Evolutionary conservation across 106 monocot species (phyloP).

Genomic region (Dioscorea alata): DNA sequence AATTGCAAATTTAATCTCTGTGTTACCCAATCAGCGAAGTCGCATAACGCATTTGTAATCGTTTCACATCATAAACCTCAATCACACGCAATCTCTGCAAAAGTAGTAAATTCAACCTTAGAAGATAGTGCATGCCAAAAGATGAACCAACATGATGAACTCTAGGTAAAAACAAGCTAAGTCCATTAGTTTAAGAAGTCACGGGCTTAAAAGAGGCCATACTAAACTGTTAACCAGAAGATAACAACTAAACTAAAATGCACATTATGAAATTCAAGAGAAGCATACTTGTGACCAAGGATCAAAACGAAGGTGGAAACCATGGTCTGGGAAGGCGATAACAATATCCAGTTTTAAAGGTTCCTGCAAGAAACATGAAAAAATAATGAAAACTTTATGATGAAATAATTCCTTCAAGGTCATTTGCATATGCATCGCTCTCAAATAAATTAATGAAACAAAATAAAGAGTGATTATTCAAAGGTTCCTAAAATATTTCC

Average conservation of each 20-base stretch:
- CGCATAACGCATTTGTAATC: constrained; percentile 93
- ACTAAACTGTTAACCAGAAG: too few species aligned
- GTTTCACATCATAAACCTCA: constrained; percentile 85
- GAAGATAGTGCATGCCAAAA: not conserved
- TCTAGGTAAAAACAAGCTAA: too few species aligned
- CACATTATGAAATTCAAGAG: not conserved
- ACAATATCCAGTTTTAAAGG: constrained; percentile 89
- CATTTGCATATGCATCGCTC: too few species aligned
- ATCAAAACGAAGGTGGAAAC: constrained; percentile 96
- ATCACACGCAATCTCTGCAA: constrained; percentile 79
- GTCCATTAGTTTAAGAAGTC: too few species aligned
- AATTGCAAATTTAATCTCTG: constrained; percentile 5
- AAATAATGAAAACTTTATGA: not conserved
- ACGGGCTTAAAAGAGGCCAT: too few species aligned
- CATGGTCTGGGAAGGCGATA: constrained; percentile 97
- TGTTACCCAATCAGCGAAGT: constrained; percentile 74
- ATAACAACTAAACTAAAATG: too few species aligned
- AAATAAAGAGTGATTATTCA: too few species aligned
- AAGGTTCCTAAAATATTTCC: too few species aligned
- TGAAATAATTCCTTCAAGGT: too few species aligned
- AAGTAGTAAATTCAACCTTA: not conserved
- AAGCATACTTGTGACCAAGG: constrained; percentile 92
- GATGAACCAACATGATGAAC: too few species aligned
- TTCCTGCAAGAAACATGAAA: constrained; percentile 42
- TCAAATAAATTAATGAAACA: too few species aligned